Evolutionary conservation across 176 grass and related monocot species (phyloP), one percentile per base, ranked within the genome.

Genomic region (Areca catechu): DNA sequence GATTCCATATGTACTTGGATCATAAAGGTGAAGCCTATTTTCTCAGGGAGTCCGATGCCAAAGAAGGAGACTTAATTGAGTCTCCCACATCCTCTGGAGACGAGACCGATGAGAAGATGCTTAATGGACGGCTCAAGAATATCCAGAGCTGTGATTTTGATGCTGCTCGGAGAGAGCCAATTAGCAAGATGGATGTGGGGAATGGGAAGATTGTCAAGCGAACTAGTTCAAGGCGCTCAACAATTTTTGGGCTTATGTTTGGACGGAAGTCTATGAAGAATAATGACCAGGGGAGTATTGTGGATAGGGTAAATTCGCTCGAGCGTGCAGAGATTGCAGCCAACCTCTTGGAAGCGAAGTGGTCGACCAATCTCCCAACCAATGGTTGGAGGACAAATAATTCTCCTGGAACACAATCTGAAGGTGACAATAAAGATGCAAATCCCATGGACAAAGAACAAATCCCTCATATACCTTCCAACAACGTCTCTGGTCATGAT

Each of bases 1-100:
- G 77, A 12, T 90, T 96, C 71, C 75, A 90, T 57, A 96, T 96
- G 92, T 87, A 84, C 69, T 65, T 96, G 56, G 92, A 87, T 29
- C 70, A 74, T 61, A 96, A 86, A 51, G 92, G 92, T 27, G 77
- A 90, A 76, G 86, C 92, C 6, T 90, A 77, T 57, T 96, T 96
- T 56, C 86, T 96, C 61, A 78, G 49, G 55, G 70, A 69, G 16
- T 60, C 20, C 0, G 75, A 82, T 18, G 64, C n/a, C 2, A 67
- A 75, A 22, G 82, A 70, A 67, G 79, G 27, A 49, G 77, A 79
- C 21, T 84, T 79, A 43, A 5, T 85, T 47, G 59, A 74, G 63
- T 81, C 91, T 50, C 71, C 83, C 0, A 63, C 62, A 6, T 86
- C 83, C 3, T 87, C 83, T 1, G 83, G 80, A 0, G 77, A 90